Conservation (phyloP, 1,139 yeast genomes). For the Suhomyces terraborum region DNA sequence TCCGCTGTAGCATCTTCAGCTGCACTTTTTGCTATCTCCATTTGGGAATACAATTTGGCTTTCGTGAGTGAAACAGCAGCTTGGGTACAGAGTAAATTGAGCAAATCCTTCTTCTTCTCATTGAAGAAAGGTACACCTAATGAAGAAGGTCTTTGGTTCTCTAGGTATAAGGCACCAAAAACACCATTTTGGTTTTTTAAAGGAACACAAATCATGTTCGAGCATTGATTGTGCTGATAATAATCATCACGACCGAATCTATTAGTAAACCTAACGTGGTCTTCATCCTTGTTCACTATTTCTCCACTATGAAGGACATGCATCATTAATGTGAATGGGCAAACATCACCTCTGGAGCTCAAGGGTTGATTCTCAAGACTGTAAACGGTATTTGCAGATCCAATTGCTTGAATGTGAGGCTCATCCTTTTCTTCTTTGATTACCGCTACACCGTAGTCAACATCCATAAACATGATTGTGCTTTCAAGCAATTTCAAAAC, state of each 20-base stretch:
- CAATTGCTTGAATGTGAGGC: conserved; percentile 46
- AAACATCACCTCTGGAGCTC: conserved; percentile 43
- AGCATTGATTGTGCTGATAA: conserved; percentile 36
- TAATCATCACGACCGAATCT: conserved; percentile 45
- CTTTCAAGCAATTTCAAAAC: conserved; percentile 43
- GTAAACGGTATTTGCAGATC: conserved; percentile 41
- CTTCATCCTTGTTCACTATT: conserved; percentile 40
- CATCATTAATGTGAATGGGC: conserved; percentile 46
- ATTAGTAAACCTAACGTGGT: conserved; percentile 37
- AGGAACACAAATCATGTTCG: conserved; percentile 50
- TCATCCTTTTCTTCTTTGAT: conserved; percentile 34
- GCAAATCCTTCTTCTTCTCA: conserved; percentile 40
- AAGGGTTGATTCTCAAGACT: conserved; percentile 42
- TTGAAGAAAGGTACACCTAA: conserved; percentile 26
- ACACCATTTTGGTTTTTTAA: conserved; percentile 46
- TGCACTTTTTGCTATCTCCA: conserved; percentile 55
- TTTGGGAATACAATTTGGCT: conserved; percentile 49
- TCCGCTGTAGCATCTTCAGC: conserved; percentile 64
- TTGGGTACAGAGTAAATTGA: conserved; percentile 52
- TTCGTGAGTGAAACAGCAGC: conserved; percentile 57
- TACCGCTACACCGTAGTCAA: conserved; percentile 49
- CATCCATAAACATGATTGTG: conserved; percentile 43
- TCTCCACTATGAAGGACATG: conserved; percentile 45
- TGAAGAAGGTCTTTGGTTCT: conserved; percentile 27
- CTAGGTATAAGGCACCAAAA: conserved; percentile 53